These are phyloP conservation scores for Phytophthora fragariaefolia DNA, from an alignment of 352 stramenopile species.

Conservation along the genomic window DNA sequence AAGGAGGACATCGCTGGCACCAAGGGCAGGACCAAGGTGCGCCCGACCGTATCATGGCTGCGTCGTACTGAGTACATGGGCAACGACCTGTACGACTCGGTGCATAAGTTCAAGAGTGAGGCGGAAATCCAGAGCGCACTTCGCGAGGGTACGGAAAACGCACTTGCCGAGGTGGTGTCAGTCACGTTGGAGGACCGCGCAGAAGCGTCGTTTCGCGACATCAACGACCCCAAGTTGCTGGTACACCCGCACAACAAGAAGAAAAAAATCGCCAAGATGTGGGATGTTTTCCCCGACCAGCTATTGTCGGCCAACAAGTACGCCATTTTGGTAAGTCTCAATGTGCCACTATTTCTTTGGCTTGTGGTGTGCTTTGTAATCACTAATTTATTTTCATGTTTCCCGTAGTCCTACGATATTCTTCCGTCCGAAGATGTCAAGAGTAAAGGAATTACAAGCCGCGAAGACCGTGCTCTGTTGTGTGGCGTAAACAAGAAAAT, in stretches of 20 bases:
- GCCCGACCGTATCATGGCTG: slow-evolving; percentile 80
- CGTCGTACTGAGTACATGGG: slow-evolving; percentile 88
- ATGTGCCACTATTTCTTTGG: neutral
- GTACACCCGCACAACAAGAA: slow-evolving; percentile 86
- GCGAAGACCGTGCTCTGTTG: slow-evolving; percentile 74
- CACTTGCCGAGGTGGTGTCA: slow-evolving; percentile 75
- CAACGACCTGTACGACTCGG: slow-evolving; percentile 84
- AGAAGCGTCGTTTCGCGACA: slow-evolving; percentile 80
- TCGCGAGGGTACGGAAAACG: slow-evolving; percentile 82
- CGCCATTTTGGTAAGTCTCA: slow-evolving; percentile 67
- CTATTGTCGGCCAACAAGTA: slow-evolving; percentile 85
- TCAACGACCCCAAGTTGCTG: slow-evolving; percentile 67
- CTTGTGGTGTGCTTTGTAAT: neutral
- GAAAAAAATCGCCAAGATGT: slow-evolving; percentile 82
- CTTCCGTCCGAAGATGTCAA: slow-evolving; percentile 83
- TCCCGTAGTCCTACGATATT: slow-evolving; percentile 81
- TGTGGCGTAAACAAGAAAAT: slow-evolving; percentile 79
- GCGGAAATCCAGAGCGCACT: slow-evolving; percentile 85
- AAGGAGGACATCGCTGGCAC: slow-evolving; percentile 65
- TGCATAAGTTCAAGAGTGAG: slow-evolving; percentile 90
- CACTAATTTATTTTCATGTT: slow-evolving; percentile 9
- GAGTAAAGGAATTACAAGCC: slow-evolving; percentile 71
- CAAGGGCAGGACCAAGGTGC: slow-evolving; percentile 64
- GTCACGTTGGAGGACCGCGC: slow-evolving; percentile 78
- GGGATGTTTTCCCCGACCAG: slow-evolving; percentile 85